These are phyloP conservation scores for Pythium chondricola DNA, from an alignment of 352 stramenopile genomes.

Conservation along the genomic window DNA sequence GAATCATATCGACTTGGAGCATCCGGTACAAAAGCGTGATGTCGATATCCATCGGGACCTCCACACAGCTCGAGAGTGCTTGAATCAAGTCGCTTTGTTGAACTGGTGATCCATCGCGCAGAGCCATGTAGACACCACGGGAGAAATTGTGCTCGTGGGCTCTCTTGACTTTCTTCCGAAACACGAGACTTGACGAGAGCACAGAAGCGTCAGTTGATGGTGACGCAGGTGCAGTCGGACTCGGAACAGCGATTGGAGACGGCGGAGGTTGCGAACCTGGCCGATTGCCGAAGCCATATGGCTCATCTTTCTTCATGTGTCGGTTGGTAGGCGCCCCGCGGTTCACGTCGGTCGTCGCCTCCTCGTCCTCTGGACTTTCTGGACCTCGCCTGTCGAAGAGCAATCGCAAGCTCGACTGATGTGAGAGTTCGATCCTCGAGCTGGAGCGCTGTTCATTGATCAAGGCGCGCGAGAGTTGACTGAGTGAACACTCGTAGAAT, in stretches of 20 bases:
- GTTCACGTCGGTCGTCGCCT: not conserved
- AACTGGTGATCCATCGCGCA: conserved; percentile 64
- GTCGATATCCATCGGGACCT: conserved; percentile 81
- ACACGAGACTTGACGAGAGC: conserved; percentile 30
- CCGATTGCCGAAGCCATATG: conserved; percentile 11
- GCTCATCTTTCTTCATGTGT: not conserved
- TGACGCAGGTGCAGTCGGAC: conserved; percentile 1
- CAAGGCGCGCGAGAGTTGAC: conserved; percentile 40
- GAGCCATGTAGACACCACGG: conserved; percentile 74
- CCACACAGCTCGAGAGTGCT: conserved; percentile 78
- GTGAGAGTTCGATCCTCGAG: no score
- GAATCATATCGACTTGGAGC: conserved; percentile 45
- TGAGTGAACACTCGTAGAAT: conserved; percentile 81
- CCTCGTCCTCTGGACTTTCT: not conserved
- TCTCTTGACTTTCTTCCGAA: conserved; percentile 78
- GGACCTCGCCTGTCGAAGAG: conserved; percentile 3
- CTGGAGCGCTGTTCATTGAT: conserved; percentile 22
- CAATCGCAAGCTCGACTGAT: no score
- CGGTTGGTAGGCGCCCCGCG: conserved; percentile 1
- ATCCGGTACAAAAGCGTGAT: conserved; percentile 85
- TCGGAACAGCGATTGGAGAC: conserved; percentile 8
- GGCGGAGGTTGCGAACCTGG: conserved; percentile 1
- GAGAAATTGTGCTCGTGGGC: conserved; percentile 88
- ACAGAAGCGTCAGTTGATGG: not conserved
- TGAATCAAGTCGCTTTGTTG: conserved; percentile 84